A percentile compares a stretch with the other conserved stretches of the same genome.
Evolutionary conservation across 306 rosid species (phyloP).

Genomic region (Prinsepia uniflora): DNA sequence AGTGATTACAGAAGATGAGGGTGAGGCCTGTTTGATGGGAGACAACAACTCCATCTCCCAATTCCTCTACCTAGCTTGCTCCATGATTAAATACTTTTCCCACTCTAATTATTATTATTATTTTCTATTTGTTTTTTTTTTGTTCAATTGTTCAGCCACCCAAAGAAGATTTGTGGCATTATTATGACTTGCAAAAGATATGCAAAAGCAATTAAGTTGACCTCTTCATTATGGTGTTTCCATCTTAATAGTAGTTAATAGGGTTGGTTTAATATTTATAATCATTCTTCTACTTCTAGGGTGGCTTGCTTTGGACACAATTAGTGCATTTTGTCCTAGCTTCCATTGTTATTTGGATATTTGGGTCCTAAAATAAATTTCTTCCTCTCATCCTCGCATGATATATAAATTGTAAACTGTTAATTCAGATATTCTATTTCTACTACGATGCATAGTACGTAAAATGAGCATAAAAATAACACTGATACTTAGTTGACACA

Average conservation of each 20-base stretch:
- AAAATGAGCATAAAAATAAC: too few species aligned
- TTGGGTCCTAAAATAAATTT: neutral
- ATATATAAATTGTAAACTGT: too few species aligned
- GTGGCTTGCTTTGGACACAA: conserved; percentile 3
- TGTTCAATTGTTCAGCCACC: conserved; percentile 15
- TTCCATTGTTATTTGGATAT: neutral
- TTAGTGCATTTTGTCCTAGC: neutral
- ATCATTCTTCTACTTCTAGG: conserved; percentile 4
- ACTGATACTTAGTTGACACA: too few species aligned
- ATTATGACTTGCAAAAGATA: neutral
- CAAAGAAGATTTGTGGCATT: conserved; percentile 11
- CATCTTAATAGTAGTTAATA: too few species aligned
- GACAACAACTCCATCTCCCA: conserved; percentile 22
- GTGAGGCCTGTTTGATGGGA: conserved; percentile 32
- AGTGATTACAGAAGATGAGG: conserved; percentile 28
- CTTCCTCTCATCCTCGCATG: too few species aligned
- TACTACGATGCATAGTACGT: too few species aligned
- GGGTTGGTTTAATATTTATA: neutral
- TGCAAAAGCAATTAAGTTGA: neutral
- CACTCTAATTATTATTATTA: neutral
- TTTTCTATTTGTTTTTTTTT: too few species aligned
- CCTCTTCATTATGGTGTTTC: conserved; percentile 5
- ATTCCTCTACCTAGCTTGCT: too few species aligned
- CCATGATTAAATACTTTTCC: conserved; percentile 29
- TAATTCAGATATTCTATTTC: too few species aligned